These are phyloP conservation scores for Pestalotiopsis fici DNA, from an alignment of 2,329 filamentous ascomycete genomes.

Conservation along the genomic window DNA sequence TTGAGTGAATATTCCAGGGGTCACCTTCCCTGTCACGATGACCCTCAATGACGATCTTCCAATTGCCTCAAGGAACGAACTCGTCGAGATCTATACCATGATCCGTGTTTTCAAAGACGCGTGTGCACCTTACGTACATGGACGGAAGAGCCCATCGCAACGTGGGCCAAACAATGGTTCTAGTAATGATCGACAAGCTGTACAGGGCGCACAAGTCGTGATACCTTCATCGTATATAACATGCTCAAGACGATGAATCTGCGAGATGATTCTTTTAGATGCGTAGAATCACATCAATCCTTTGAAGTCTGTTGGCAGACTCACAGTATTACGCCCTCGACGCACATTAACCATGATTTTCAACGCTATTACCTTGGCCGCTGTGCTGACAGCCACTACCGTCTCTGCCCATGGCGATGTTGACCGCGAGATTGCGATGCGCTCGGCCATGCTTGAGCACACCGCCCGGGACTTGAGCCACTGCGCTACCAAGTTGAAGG, in stretches of 20 bases:
- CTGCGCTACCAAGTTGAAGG: slow-evolving; percentile 46
- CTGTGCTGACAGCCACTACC: neutral
- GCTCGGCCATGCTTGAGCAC: slow-evolving; percentile 2
- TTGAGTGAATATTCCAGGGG: neutral
- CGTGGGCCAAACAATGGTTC: neutral
- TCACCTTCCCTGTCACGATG: neutral
- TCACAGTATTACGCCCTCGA: neutral
- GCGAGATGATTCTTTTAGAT: neutral
- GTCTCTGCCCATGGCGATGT: slow-evolving; percentile 5
- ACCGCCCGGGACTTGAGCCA: slow-evolving; percentile 37
- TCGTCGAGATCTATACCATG: neutral
- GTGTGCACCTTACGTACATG: neutral
- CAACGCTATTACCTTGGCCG: neutral
- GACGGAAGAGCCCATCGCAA: neutral
- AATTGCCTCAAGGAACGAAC: neutral
- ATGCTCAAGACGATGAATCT: neutral
- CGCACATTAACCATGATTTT: neutral
- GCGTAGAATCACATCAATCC: neutral
- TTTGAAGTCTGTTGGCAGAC: neutral
- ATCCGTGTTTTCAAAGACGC: neutral
- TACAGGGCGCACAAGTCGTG: neutral
- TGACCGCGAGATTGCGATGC: slow-evolving; percentile 5
- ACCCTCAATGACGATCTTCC: neutral
- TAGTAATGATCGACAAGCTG: neutral
- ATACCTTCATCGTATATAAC: neutral